Evolutionary conservation across 2,329 filamentous ascomycete species (phyloP).

Genomic region (Bipolaris gigantea): DNA sequence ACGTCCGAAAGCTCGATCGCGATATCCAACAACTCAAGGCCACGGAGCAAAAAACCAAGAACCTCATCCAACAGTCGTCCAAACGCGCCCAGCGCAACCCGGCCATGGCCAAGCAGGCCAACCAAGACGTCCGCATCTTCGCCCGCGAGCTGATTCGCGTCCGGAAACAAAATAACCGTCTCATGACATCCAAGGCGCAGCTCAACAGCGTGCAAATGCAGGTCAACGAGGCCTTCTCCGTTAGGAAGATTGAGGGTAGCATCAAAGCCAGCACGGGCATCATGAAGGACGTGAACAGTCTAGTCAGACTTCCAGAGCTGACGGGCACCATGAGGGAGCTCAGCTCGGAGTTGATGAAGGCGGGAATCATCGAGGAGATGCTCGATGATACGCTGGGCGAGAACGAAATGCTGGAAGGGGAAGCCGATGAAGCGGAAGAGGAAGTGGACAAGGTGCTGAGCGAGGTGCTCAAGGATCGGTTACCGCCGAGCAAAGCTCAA

Average conservation of each 20-base stretch:
- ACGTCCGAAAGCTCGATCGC: conserved; percentile 92
- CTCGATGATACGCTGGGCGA: conserved; percentile 81
- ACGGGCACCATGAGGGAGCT: conserved; percentile 88
- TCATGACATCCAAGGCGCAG: conserved; percentile 88
- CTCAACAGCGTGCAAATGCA: conserved; percentile 94
- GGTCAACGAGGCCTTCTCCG: conserved; percentile 92
- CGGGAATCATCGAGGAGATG: conserved; percentile 98
- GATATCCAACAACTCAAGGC: conserved; percentile 79
- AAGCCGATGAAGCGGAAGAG: conserved; percentile 69
- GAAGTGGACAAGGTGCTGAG: conserved; percentile 93
- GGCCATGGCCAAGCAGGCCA: conserved; percentile 74
- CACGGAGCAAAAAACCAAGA: conserved; percentile 73
- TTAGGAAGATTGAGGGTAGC: conserved; percentile 93
- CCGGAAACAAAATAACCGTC: conserved; percentile 71
- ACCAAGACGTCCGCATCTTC: conserved; percentile 81
- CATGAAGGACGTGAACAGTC: conserved; percentile 93
- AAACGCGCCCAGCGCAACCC: conserved; percentile 80
- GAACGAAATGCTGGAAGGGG: conserved; percentile 65
- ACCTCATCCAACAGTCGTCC: conserved; percentile 80
- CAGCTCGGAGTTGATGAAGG: conserved; percentile 84
- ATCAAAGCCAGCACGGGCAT: conserved; percentile 85
- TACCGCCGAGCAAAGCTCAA: conserved; percentile 66
- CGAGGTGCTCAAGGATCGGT: conserved; percentile 82
- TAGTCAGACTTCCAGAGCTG: conserved; percentile 83
- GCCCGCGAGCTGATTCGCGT: conserved; percentile 83